A percentile compares a stretch with the other conserved stretches of the same genome.
Conservation (phyloP, 2,329 filamentous ascomycete genomes). For the Colletotrichum kahawae region DNA sequence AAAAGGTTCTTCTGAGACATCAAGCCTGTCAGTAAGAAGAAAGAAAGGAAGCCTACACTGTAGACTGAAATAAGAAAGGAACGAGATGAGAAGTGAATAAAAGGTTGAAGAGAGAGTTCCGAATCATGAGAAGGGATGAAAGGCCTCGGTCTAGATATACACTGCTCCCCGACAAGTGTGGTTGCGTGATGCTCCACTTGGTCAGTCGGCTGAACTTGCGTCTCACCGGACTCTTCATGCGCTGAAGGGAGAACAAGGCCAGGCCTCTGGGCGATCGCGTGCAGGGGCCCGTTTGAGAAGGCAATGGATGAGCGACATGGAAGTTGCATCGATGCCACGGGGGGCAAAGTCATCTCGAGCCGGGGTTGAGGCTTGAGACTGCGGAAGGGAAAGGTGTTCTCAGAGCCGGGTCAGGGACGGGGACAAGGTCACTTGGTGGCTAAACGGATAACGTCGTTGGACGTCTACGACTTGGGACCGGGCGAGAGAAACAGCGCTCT, state of each 20-base stretch:
- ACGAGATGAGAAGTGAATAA: neutral
- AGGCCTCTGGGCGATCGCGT: neutral
- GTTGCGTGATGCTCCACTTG: neutral
- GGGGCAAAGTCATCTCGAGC: neutral
- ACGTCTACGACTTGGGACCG: neutral
- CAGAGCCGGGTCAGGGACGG: neutral
- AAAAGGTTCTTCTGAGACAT: neutral
- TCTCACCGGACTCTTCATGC: neutral
- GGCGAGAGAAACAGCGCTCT: neutral
- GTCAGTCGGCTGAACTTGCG: neutral
- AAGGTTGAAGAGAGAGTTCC: neutral
- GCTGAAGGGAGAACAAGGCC: neutral
- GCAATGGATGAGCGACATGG: neutral
- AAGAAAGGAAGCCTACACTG: neutral
- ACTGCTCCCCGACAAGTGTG: neutral
- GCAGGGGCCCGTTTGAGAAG: slow-evolving; percentile 1
- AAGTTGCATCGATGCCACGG: neutral
- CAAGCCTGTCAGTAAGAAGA: slow-evolving; percentile 3
- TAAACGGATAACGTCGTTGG: neutral
- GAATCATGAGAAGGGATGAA: neutral
- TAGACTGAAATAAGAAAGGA: neutral
- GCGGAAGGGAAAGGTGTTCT: neutral
- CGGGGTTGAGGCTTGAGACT: neutral
- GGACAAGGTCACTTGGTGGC: neutral
- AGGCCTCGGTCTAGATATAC: slow-evolving; percentile 4